Conservation (phyloP, 2,329 filamentous ascomycete species). For the Fusarium sp. region DNA sequence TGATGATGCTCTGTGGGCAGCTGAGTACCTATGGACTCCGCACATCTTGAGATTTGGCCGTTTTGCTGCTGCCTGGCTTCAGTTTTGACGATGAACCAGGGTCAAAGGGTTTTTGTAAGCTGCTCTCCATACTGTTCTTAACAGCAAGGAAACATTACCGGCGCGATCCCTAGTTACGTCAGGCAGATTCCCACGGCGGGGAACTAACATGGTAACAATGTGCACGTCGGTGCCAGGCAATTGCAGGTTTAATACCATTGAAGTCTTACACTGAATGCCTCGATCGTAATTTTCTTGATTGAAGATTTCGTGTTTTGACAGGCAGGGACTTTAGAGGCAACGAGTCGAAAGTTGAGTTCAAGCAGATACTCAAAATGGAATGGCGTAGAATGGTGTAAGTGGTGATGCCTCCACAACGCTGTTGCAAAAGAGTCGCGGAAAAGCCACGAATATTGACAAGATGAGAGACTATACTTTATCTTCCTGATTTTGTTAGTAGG, state of each 20-base stretch:
- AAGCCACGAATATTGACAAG: not conserved
- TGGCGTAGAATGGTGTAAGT: not conserved
- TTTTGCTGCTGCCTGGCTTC: constrained; percentile 33
- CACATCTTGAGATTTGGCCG: not conserved
- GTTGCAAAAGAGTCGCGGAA: too few relatives aligned
- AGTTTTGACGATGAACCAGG: not conserved
- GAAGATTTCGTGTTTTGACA: not conserved
- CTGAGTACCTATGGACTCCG: too few relatives aligned
- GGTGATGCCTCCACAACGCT: not conserved
- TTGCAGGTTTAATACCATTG: not conserved
- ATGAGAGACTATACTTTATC: not conserved
- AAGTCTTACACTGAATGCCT: not conserved
- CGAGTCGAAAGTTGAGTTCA: not conserved
- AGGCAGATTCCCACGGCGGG: not conserved
- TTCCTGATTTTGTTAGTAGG: not conserved
- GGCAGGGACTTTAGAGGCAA: not conserved
- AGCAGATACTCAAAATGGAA: not conserved
- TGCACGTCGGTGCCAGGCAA: not conserved
- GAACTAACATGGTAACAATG: constrained; percentile 17
- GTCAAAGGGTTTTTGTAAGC: too few relatives aligned
- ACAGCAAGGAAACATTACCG: not conserved
- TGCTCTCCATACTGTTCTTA: too few relatives aligned
- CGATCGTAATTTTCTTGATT: not conserved
- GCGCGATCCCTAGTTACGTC: not conserved
- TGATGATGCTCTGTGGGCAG: not conserved